phyloP scores from a whole-genome alignment of 345 rosid genomes.

The Citrus mangshanensis region DNA sequence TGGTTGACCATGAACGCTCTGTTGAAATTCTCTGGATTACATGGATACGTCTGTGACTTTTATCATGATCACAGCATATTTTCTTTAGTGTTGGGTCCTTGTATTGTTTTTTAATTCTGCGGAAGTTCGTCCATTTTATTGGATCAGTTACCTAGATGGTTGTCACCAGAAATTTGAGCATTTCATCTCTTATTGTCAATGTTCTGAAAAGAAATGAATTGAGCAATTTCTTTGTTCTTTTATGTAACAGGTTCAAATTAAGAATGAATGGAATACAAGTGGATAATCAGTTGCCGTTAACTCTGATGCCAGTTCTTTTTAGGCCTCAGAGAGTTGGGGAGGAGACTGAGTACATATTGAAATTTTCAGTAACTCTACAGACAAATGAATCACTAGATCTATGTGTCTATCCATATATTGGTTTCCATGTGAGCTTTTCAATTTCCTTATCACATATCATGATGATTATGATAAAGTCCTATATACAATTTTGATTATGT shows the following conservation, averaged over 20 bases:
- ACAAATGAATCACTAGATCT: constrained; percentile 82
- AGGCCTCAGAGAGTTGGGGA: constrained; percentile 83
- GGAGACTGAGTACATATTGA: constrained; percentile 63
- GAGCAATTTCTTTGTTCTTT: not conserved
- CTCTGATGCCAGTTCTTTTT: constrained; percentile 94
- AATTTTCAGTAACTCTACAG: constrained; percentile 75
- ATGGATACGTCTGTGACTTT: no score
- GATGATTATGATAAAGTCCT: not conserved
- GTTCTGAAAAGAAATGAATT: constrained; percentile 1
- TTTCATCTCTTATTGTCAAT: not conserved
- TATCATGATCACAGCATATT: not conserved
- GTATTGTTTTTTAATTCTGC: not conserved
- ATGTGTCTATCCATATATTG: constrained; percentile 81
- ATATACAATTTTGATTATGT: constrained; percentile 7
- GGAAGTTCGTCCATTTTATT: not conserved
- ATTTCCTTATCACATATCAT: constrained; percentile 2
- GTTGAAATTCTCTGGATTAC: not conserved
- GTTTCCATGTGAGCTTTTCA: constrained; percentile 57
- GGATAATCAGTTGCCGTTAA: constrained; percentile 93
- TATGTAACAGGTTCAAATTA: constrained; percentile 65
- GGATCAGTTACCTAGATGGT: not conserved
- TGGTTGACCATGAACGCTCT: not conserved
- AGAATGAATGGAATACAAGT: constrained; percentile 85
- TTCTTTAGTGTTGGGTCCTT: not conserved
- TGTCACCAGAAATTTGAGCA: not conserved